Conservation (phyloP, 169 alveolate genomes). For the Plasmodium gonderi region DNA sequence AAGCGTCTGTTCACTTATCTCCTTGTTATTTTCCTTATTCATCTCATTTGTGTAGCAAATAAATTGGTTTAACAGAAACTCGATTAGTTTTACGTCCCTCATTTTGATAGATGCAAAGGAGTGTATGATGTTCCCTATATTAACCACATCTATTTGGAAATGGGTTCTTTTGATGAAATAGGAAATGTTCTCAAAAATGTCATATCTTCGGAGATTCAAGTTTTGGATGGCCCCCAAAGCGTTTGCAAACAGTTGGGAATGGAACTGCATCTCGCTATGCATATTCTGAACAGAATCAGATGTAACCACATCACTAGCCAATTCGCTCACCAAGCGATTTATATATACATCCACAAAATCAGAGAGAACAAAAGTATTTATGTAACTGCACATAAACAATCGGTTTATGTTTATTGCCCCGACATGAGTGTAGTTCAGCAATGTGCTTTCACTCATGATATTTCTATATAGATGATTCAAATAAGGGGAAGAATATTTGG, state of each 20-base stretch:
- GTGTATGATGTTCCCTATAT: conserved; percentile 45
- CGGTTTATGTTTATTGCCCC: conserved; percentile 31
- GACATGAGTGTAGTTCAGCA: background rate
- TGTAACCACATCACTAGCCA: background rate
- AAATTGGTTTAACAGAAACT: conserved; percentile 4
- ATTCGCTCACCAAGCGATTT: background rate
- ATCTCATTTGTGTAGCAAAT: background rate
- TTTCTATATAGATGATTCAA: background rate
- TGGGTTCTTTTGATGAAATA: conserved; percentile 11
- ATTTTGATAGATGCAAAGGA: conserved; percentile 62
- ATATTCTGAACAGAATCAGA: background rate
- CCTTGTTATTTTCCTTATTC: background rate
- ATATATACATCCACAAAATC: conserved; percentile 34
- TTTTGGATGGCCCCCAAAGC: conserved; percentile 64
- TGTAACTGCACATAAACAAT: conserved; percentile 31
- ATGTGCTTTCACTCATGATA: background rate
- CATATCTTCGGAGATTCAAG: conserved; percentile 25
- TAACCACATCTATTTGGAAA: conserved; percentile 2
- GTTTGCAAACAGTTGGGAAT: conserved; percentile 50
- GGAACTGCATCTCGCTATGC: background rate
- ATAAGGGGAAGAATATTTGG: background rate
- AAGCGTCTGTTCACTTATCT: conserved; percentile 25
- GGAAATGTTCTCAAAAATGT: conserved; percentile 3
- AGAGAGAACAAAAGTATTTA: background rate
- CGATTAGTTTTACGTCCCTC: background rate